phyloP scores from a whole-genome alignment of 2,329 filamentous ascomycete genomes.

The Claviceps africana region DNA sequence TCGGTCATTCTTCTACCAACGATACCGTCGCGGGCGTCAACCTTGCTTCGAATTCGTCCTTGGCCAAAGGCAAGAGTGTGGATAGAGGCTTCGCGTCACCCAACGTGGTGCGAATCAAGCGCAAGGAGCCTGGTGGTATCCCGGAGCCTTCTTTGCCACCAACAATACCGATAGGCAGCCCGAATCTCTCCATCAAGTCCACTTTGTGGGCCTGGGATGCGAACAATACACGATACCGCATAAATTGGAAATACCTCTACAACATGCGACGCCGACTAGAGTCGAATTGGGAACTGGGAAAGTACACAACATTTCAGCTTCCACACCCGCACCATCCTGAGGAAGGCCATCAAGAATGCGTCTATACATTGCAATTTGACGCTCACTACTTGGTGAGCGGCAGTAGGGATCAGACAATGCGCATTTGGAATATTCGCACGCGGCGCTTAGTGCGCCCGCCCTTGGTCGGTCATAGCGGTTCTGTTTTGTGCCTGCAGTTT shows the following conservation, averaged over 20 bases:
- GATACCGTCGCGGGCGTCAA: constrained; percentile 18
- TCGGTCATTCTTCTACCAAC: constrained; percentile 11
- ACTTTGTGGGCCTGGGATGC: constrained; percentile 38
- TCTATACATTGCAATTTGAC: constrained; percentile 88
- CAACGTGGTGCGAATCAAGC: constrained; percentile 19
- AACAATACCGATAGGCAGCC: constrained; percentile 15
- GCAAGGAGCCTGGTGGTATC: constrained; percentile 22
- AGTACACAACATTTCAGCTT: constrained; percentile 75
- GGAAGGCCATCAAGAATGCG: constrained; percentile 82
- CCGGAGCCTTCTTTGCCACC: constrained; percentile 18
- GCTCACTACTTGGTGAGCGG: constrained; percentile 81
- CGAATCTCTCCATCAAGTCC: constrained; percentile 25
- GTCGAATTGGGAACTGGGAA: constrained; percentile 78
- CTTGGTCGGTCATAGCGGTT: constrained; percentile 64
- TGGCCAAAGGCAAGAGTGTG: constrained; percentile 14
- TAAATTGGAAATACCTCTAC: constrained; percentile 92
- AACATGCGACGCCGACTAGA: constrained; percentile 75
- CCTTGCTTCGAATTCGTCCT: constrained; percentile 3
- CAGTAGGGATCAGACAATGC: constrained; percentile 74
- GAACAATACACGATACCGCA: constrained; percentile 36
- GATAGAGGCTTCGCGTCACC: constrained; percentile 16
- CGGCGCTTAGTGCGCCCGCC: constrained; percentile 63
- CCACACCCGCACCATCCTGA: constrained; percentile 68
- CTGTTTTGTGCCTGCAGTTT: constrained; percentile 89
- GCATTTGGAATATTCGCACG: constrained; percentile 80